Percentiles rank a stretch among this genome's conserved stretches.
These are phyloP conservation scores for Mortierella sp. DNA, from an alignment of 371 early-diverging fungal genomes.

Conservation along the genomic window DNA sequence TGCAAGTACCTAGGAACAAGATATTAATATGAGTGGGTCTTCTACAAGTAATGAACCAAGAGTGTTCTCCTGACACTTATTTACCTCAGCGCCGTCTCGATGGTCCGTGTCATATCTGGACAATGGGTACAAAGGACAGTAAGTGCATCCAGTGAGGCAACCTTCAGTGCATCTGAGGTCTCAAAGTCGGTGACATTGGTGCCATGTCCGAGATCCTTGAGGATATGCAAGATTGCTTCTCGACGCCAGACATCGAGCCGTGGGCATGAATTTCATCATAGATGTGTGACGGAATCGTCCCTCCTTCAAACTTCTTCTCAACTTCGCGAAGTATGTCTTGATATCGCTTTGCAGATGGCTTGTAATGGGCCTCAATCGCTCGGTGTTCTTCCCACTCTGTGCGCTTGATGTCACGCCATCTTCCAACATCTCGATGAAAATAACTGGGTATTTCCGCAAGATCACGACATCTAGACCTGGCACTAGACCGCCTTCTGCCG, in stretches of 20 bases:
- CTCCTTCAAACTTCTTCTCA: slow-evolving; percentile 27
- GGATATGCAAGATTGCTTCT: slow-evolving; percentile 14
- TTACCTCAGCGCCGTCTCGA: too few species aligned
- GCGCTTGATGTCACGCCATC: slow-evolving; percentile 61
- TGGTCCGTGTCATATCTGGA: slow-evolving; percentile 3
- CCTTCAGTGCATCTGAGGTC: background rate
- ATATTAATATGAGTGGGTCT: background rate
- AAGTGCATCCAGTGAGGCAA: slow-evolving; percentile 20
- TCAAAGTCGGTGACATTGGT: background rate
- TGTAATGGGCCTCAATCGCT: slow-evolving; percentile 42
- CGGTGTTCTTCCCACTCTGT: slow-evolving; percentile 70
- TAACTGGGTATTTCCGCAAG: slow-evolving; percentile 69
- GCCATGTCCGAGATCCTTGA: background rate
- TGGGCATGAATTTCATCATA: slow-evolving; percentile 34
- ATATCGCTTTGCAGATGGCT: slow-evolving; percentile 23
- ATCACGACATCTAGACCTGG: slow-evolving; percentile 76
- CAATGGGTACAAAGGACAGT: slow-evolving; percentile 22
- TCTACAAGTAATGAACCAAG: background rate
- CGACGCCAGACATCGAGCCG: slow-evolving; percentile 24
- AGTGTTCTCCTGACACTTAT: too few species aligned
- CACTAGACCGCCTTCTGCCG: slow-evolving; percentile 75
- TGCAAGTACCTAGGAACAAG: background rate
- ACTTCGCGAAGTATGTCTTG: slow-evolving; percentile 36
- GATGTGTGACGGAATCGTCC: slow-evolving; percentile 5
- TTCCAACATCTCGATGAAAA: slow-evolving; percentile 64